Conservation (phyloP, 192 early-diverging fungal species). For the Coemansia sp. region DNA sequence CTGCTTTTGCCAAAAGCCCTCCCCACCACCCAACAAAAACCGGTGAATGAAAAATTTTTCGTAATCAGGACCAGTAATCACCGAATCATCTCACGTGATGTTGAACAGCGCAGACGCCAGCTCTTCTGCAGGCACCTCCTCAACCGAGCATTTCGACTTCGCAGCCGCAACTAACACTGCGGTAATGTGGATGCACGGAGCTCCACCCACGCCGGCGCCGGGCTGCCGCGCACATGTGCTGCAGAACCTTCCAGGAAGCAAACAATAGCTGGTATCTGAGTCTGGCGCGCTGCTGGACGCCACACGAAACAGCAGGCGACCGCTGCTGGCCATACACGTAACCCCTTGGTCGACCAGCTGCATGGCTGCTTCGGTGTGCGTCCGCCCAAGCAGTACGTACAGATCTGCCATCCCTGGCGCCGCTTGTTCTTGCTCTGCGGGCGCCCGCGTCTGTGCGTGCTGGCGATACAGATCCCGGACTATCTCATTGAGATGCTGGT, state of each 20-base stretch:
- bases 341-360: slow-evolving; percentile 46
- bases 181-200: slow-evolving; percentile 39
- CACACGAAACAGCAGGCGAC: slow-evolving; percentile 35
- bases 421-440: neutral
- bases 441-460: neutral
- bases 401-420: slow-evolving; percentile 22
- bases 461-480: slow-evolving; percentile 27
- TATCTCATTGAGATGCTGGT: slow-evolving; percentile 38
- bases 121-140: slow-evolving; percentile 26
- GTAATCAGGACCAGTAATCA: slow-evolving; percentile 10
- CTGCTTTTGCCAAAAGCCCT: neutral
- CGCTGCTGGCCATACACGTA: slow-evolving; percentile 33
- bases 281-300: slow-evolving; percentile 8
- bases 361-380: slow-evolving; percentile 26
- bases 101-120: slow-evolving; percentile 39
- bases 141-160: slow-evolving; percentile 29
- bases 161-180: slow-evolving; percentile 42
- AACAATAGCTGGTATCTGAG: slow-evolving; percentile 33
- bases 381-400: slow-evolving; percentile 37
- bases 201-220: slow-evolving; percentile 11
- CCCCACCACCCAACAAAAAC: slow-evolving; percentile 7
- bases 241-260: slow-evolving; percentile 50
- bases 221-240: slow-evolving; percentile 22
- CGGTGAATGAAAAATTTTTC: slow-evolving; percentile 23
- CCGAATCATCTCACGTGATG: slow-evolving; percentile 17